These are phyloP conservation scores for Pseudopyricularia javanii DNA, from an alignment of 2,329 filamentous ascomycete genomes.

Conservation along the genomic window DNA sequence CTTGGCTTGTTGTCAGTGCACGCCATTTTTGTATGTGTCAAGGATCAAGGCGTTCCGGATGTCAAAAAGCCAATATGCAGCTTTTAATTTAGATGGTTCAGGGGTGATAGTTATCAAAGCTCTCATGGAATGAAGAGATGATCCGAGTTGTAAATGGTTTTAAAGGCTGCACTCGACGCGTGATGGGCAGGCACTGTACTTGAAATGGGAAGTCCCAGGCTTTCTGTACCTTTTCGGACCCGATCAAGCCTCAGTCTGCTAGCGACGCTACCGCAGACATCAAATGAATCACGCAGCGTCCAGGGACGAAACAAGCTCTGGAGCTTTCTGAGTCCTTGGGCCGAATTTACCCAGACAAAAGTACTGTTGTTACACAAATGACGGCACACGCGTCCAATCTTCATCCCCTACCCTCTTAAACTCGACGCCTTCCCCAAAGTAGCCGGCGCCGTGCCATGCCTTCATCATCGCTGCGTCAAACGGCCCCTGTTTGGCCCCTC, in stretches of 20 bases:
- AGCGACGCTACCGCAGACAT: no score
- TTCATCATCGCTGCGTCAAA: constrained; percentile 80
- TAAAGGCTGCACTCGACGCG: background rate
- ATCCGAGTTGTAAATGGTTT: background rate
- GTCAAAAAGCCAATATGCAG: constrained; percentile 1
- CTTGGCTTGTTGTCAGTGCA: background rate
- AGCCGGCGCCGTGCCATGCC: constrained; percentile 82
- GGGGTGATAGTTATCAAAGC: background rate
- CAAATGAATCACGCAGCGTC: no score
- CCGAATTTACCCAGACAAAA: no score
- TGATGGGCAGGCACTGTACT: background rate
- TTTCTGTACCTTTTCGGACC: no score
- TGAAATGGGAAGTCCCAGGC: no score
- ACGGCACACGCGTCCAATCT: constrained; percentile 36
- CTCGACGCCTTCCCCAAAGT: constrained; percentile 84
- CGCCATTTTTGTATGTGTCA: constrained; percentile 2
- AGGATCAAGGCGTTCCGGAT: constrained; percentile 2
- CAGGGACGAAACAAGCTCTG: no score
- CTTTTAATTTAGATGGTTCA: background rate
- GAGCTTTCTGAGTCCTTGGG: no score
- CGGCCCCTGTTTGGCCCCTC: constrained; percentile 67
- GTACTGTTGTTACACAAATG: constrained; percentile 11
- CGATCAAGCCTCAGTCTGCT: no score
- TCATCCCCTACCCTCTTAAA: constrained; percentile 49
- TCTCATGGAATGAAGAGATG: background rate